Base-by-base conservation (phyloP, 2,329 filamentous ascomycete species). In the Aspergillus chevalieri region DNA sequence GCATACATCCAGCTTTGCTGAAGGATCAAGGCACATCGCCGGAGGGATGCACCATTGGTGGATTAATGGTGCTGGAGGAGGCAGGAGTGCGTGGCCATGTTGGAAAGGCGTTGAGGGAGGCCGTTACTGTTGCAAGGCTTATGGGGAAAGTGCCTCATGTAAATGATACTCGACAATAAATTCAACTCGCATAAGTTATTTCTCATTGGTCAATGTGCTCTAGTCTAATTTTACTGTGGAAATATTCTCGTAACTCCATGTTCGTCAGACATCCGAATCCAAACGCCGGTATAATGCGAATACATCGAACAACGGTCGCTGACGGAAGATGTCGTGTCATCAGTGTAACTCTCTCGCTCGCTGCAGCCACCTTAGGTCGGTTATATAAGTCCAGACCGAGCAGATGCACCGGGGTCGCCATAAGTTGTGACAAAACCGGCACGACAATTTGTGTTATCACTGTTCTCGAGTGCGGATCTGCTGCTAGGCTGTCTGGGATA, bases 371-470 rank as follows among this genome's bases (percentile, higher is more conserved):
- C 41, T 54, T 47, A 15, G 58, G 57, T 14, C 56, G 48, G 28
- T 94, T 94, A 66, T 94, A 95, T 52, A 94, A 58, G 68, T 95
- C 89, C 57, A 95, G 66, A 0, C 89, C 90, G n/a, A 92, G 77
- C 46, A 95, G 70, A 70, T 95, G 90, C 58, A 94, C 67, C 1
- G 90, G 90, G 5, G 90, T 95, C 48, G 83, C 87, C 26, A 89
- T 56, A 15, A 93, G 57, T 72, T 95, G 90, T 8, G 91, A 80
- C 14, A 81, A 76, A 3, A 89, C 89, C 0, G 89, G 89, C 0
- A 87, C 86, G 0, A 82, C 67, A 61, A 94, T 89, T 70, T 95
- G 89, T 9, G 89, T 57, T 8, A 66, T 53, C 1, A 64, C 47
- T 1, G 53, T 55, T 38, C 59, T 64, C 1, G 57, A 52, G 33